Evolutionary conservation across 495 filamentous ascomycete genomes (phyloP).

Genomic region (Pyrenopolyporus hunteri): DNA sequence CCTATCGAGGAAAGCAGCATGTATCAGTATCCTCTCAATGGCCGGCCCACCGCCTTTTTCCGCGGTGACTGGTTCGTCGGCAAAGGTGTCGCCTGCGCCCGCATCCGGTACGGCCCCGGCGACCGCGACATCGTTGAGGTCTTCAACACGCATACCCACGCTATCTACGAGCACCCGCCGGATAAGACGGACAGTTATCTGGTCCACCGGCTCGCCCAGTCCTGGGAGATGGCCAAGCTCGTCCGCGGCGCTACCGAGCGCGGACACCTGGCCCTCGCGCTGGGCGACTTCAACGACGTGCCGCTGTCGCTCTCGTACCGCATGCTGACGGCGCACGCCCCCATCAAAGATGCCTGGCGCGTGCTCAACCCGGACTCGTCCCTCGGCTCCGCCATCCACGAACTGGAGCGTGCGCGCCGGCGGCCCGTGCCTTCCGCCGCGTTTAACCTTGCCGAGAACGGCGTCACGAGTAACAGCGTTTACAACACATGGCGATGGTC

Average conservation of each 20-base stretch:
- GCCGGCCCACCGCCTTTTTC: constrained; percentile 90
- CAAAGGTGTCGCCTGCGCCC: constrained; percentile 88
- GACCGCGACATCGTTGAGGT: constrained; percentile 79
- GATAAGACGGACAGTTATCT: constrained; percentile 76
- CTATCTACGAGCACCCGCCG: constrained; percentile 80
- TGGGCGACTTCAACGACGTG: constrained; percentile 96
- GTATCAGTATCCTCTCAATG: constrained; percentile 88
- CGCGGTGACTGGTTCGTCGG: constrained; percentile 95
- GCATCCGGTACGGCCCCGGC: constrained; percentile 72
- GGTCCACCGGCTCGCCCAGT: constrained; percentile 88
- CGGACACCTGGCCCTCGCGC: constrained; percentile 80
- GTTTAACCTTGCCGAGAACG: constrained; percentile 79
- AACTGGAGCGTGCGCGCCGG: constrained; percentile 63
- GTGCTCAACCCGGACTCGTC: constrained; percentile 80
- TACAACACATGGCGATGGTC: constrained; percentile 96
- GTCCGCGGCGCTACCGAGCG: constrained; percentile 83
- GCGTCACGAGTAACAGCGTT: constrained; percentile 82
- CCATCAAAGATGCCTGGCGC: constrained; percentile 83
- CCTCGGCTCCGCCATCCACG: constrained; percentile 69
- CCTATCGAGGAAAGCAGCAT: constrained; percentile 93
- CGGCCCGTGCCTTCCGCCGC: constrained; percentile 68
- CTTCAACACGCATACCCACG: constrained; percentile 89
- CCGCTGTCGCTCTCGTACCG: constrained; percentile 86
- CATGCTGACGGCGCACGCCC: constrained; percentile 77
- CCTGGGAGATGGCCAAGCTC: constrained; percentile 96